Conservation (phyloP, 2,329 filamentous ascomycete genomes). For the Pseudocercospora musae region DNA sequence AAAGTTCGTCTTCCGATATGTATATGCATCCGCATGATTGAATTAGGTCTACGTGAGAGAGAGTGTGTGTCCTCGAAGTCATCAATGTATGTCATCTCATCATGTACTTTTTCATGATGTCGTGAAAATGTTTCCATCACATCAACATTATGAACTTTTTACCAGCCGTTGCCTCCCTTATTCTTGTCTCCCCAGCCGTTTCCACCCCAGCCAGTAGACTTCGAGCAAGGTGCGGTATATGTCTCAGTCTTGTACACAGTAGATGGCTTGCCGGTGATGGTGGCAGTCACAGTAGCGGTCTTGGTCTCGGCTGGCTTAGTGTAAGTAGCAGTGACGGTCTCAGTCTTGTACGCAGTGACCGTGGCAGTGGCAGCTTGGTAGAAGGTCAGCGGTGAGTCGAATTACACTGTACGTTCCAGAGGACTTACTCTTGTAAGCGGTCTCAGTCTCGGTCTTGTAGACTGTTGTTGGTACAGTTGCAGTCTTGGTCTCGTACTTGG, state of each 20-base stretch:
- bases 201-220: not conserved
- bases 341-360: not conserved
- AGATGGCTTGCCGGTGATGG: not conserved
- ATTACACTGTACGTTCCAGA: rapidly evolving
- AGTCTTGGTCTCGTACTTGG: not conserved
- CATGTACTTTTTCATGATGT: not conserved
- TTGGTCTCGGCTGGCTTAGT: not conserved
- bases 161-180: not conserved
- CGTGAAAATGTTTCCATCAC: not conserved
- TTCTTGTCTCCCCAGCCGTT: not conserved
- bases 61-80: not conserved
- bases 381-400: not conserved
- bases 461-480: not conserved
- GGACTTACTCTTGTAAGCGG: not conserved
- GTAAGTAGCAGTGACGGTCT: not conserved
- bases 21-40: not conserved
- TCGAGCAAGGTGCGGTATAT: not conserved
- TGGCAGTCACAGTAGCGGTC: not conserved
- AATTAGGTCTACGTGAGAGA: not conserved
- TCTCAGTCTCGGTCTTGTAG: not conserved
- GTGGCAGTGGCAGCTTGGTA: not conserved
- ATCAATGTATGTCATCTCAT: not conserved
- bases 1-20: not conserved
- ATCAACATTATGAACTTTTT: not conserved
- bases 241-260: not conserved